Conservation (phyloP, 139 green algal genomes). For the Chlamydomonas sp. region DNA sequence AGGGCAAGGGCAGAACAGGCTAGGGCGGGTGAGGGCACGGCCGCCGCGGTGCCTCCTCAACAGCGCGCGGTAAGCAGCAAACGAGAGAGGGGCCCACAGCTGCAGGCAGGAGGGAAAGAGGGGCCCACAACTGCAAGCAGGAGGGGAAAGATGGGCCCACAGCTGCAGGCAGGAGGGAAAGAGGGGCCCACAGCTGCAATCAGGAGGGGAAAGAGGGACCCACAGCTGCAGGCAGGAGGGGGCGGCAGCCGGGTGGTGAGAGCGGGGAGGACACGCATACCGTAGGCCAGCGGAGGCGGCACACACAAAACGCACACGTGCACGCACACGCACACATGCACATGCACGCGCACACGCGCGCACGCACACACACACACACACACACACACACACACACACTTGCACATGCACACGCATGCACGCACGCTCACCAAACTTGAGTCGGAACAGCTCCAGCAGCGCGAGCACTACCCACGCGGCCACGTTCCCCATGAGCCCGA, state of each 20-base stretch:
- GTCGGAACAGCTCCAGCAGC: conserved; percentile 52
- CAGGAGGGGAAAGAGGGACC: background rate
- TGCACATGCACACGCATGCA: background rate
- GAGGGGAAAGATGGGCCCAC: background rate
- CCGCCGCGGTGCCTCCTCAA: too few species aligned
- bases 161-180: background rate
- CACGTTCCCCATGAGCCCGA: conserved; percentile 51
- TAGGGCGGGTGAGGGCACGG: too few species aligned
- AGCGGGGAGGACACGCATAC: too few species aligned
- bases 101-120: background rate
- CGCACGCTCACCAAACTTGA: conserved; percentile 51
- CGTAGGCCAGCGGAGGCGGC: too few species aligned
- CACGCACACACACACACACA: conserved; percentile 3
- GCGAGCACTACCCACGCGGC: conserved; percentile 54
- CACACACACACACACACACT: background rate
- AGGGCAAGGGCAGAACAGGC: too few species aligned
- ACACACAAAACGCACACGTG: background rate
- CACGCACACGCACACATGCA: background rate
- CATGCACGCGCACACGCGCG: background rate
- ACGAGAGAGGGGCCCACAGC: background rate
- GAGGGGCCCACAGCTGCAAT: background rate
- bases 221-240: background rate
- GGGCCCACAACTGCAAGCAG: background rate
- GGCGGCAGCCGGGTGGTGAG: too few species aligned
- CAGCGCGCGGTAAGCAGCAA: too few species aligned